These are phyloP conservation scores for Suillus paluster DNA, from an alignment of 768 basidiomycete genomes.

Conservation along the genomic window DNA sequence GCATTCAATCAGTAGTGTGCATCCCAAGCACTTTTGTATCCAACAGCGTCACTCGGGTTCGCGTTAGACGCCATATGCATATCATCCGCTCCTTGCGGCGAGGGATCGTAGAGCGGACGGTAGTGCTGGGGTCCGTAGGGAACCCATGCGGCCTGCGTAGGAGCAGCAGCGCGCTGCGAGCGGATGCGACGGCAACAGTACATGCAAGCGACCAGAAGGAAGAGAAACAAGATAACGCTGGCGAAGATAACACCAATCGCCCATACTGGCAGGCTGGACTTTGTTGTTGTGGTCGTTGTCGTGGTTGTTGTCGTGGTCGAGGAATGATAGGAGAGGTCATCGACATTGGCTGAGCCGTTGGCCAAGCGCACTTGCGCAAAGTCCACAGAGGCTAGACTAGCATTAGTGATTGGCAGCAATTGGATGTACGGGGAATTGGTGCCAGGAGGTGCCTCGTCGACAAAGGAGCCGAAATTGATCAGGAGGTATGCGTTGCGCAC, in stretches of 20 bases:
- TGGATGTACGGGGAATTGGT: conserved; percentile 62
- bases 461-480: conserved; percentile 68
- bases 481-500: conserved; percentile 70
- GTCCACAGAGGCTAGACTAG: conserved; percentile 39
- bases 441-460: conserved; percentile 43
- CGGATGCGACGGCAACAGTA: conserved; percentile 19
- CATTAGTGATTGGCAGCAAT: conserved; percentile 58
- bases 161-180: conserved; percentile 1
- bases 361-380: conserved; percentile 17
- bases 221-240: conserved; percentile 10
- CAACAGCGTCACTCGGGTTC: conserved; percentile 18
- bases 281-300: conserved; percentile 31
- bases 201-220: conserved; percentile 9
- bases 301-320: conserved; percentile 26
- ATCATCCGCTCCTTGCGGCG: conserved; percentile 32
- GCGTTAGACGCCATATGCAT: conserved; percentile 25
- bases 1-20: conserved; percentile 16
- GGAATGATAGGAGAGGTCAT: conserved; percentile 30
- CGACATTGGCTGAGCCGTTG: conserved; percentile 3
- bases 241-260: conserved; percentile 22
- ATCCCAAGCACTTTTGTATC: conserved; percentile 29
- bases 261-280: conserved; percentile 7
- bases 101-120: conserved; percentile 27
- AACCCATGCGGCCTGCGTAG: conserved; percentile 14
- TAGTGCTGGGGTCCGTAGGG: conserved; percentile 18